Evolutionary conservation across 179 eudicot species (phyloP).

Genomic region (Beta macrorhiza): DNA sequence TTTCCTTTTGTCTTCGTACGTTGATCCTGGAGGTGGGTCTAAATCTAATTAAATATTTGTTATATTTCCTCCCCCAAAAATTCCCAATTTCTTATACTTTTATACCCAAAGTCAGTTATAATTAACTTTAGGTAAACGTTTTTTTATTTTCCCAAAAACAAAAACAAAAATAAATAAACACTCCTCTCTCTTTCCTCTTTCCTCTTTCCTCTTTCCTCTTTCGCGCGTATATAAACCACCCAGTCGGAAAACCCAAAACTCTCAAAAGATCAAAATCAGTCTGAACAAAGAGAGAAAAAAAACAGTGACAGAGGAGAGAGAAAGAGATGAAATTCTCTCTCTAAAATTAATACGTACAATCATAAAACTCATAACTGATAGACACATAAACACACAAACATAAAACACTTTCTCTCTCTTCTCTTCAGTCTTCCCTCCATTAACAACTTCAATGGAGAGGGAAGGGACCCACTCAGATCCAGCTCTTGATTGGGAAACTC

Average conservation of each 20-base stretch:
- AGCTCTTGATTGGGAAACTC: slow-evolving; percentile 45
- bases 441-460: slow-evolving; percentile 15
- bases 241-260: background rate
- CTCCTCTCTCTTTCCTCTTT: background rate
- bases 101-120: background rate
- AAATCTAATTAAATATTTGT: background rate
- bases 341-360: too few relatives aligned
- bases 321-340: too few relatives aligned
- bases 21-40: background rate
- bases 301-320: too few relatives aligned
- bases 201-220: slow-evolving; percentile 7
- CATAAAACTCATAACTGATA: too few relatives aligned
- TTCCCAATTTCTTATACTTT: background rate
- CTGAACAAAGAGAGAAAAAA: too few relatives aligned
- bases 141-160: background rate
- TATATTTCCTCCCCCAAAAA: background rate
- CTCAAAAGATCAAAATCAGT: background rate
- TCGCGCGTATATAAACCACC: slow-evolving; percentile 16
- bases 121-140: background rate
- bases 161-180: background rate
- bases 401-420: background rate
- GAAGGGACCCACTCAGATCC: slow-evolving; percentile 61
- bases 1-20: background rate
- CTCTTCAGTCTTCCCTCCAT: background rate
- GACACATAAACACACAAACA: background rate